Conservation (phyloP, 305 asterid species). For the Solanum chacoense region DNA sequence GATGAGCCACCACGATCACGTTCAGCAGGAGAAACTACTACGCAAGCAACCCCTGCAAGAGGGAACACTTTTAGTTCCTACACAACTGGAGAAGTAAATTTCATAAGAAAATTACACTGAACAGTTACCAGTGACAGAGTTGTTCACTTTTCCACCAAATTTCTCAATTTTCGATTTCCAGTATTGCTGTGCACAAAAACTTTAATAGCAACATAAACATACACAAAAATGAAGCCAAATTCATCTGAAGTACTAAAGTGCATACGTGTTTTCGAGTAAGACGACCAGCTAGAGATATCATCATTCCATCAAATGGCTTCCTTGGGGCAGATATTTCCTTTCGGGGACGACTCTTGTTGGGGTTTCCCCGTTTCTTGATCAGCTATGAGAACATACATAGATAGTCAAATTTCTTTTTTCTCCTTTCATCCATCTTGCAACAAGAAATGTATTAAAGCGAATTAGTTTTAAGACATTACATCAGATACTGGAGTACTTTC, state of each 20-base stretch:
- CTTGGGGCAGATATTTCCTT: slow-evolving; percentile 2
- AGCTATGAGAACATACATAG: slow-evolving; percentile 24
- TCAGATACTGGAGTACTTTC: slow-evolving; percentile 29
- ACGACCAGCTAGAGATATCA: slow-evolving; percentile 65
- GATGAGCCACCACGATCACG: slow-evolving; percentile 74
- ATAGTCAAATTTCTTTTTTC: neutral
- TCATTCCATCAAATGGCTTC: slow-evolving; percentile 57
- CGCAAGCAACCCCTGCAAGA: slow-evolving; percentile 50
- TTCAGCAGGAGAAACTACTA: slow-evolving; percentile 70
- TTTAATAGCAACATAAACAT: neutral
- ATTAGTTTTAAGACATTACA: slow-evolving; percentile 13
- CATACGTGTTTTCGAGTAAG: slow-evolving; percentile 54
- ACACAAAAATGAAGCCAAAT: neutral
- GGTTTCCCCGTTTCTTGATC: slow-evolving; percentile 32
- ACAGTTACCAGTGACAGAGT: slow-evolving; percentile 46
- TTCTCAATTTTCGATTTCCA: slow-evolving; percentile 74
- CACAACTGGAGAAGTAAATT: neutral
- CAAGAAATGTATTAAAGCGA: neutral
- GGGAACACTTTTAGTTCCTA: neutral
- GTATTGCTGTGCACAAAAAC: slow-evolving; percentile 37
- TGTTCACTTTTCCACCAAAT: slow-evolving; percentile 62
- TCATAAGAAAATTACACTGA: neutral
- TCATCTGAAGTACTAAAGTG: neutral
- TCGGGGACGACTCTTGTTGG: slow-evolving; percentile 19
- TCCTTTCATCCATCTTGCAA: neutral